phyloP scores from a whole-genome alignment of 768 basidiomycete genomes.

The Rhodotorula diobovata region DNA sequence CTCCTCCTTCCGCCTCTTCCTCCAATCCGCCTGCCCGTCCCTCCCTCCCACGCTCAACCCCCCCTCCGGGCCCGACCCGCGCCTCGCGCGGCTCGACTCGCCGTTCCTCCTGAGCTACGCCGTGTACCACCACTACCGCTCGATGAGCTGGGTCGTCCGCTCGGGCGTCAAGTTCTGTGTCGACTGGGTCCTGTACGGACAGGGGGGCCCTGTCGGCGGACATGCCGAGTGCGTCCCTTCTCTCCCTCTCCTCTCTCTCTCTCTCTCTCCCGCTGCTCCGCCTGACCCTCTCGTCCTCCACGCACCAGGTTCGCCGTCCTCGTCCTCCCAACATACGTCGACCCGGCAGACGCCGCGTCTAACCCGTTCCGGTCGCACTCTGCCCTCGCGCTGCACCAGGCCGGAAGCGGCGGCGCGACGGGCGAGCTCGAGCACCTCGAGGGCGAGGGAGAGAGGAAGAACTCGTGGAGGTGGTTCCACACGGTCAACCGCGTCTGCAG shows the following conservation, averaged over 20 bases:
- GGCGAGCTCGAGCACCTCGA: slow-evolving; percentile 19
- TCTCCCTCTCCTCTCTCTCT: no score
- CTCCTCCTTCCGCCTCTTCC: slow-evolving; percentile 25
- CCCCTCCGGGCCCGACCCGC: slow-evolving; percentile 2
- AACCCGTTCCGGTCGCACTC: slow-evolving; percentile 62
- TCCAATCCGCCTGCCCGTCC: slow-evolving; percentile 11
- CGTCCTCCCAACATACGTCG: slow-evolving; percentile 85
- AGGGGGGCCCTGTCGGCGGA: slow-evolving; percentile 80
- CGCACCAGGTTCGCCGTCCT: slow-evolving; percentile 73
- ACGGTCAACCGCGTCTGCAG: slow-evolving; percentile 95
- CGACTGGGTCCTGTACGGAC: slow-evolving; percentile 78
- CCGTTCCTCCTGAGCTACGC: slow-evolving; percentile 87
- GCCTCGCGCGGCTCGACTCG: slow-evolving; percentile 31
- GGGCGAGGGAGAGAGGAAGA: slow-evolving; percentile 43
- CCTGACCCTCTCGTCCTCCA: no score
- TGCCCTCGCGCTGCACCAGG: slow-evolving; percentile 10
- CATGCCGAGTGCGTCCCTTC: slow-evolving; percentile 76
- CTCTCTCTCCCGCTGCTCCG: no score
- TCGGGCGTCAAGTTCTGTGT: slow-evolving; percentile 95
- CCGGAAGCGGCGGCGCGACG: not conserved
- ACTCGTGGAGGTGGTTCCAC: slow-evolving; percentile 92
- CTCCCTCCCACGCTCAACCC: not conserved
- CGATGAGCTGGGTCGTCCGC: slow-evolving; percentile 94
- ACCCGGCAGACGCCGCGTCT: slow-evolving; percentile 62
- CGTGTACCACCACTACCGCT: slow-evolving; percentile 89